Conservation (phyloP, 306 rosid species). For the Sophora flavescens region DNA sequence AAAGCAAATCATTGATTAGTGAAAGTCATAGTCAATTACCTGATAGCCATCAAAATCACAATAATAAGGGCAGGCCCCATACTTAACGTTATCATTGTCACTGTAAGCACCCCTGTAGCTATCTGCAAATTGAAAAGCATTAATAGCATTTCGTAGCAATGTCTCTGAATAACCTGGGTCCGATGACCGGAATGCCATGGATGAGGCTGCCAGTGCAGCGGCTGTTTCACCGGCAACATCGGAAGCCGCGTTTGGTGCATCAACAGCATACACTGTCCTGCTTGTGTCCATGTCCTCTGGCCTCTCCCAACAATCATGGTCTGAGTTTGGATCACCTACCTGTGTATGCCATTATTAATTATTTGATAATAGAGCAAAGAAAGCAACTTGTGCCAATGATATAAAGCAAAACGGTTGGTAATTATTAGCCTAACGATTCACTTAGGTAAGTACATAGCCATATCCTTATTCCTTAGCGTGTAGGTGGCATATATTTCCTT, state of each 20-base stretch:
- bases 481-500: not conserved
- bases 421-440: not conserved
- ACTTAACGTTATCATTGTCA: constrained; percentile 70
- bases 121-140: constrained; percentile 81
- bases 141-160: constrained; percentile 69
- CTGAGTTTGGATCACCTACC: constrained; percentile 90
- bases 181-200: constrained; percentile 76
- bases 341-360: constrained; percentile 45
- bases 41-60: constrained; percentile 94
- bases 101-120: constrained; percentile 87
- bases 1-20: constrained; percentile 1
- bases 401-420: not conserved
- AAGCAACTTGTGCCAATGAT: not conserved
- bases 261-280: constrained; percentile 81
- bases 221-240: constrained; percentile 92
- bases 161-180: constrained; percentile 78
- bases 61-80: constrained; percentile 84
- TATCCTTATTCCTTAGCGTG: not conserved
- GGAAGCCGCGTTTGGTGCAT: constrained; percentile 87
- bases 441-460: not conserved
- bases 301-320: constrained; percentile 93
- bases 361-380: not conserved
- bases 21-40: constrained; percentile 50
- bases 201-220: constrained; percentile 84
- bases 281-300: constrained; percentile 95